These are phyloP conservation scores for Telfairia occidentalis DNA, from an alignment of 331 rosid genomes.

Conservation along the genomic window DNA sequence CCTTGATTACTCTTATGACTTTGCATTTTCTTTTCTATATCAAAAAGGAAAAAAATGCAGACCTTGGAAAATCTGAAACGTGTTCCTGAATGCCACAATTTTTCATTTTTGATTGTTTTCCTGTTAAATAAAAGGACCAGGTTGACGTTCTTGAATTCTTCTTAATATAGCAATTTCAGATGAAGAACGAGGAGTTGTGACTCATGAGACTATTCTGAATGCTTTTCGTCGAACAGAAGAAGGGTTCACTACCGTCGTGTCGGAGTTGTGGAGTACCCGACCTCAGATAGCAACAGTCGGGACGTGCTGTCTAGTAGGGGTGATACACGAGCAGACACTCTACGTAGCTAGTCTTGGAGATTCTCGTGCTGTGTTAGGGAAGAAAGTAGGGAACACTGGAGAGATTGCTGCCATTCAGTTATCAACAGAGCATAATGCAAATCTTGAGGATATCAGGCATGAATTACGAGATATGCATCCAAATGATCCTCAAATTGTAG, in stretches of 20 bases:
- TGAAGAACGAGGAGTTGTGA: constrained; percentile 42
- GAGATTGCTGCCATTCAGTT: constrained; percentile 73
- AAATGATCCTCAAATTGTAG: constrained; percentile 70
- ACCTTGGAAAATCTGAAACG: not conserved
- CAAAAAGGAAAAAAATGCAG: not conserved
- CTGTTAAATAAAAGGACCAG: not conserved
- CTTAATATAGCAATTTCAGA: constrained; percentile 51
- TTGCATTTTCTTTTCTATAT: not conserved
- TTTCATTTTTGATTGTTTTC: not conserved
- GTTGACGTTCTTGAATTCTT: not conserved
- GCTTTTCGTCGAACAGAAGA: constrained; percentile 62
- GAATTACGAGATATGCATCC: constrained; percentile 68
- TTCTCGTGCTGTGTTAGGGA: constrained; percentile 82
- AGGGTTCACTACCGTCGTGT: constrained; percentile 58
- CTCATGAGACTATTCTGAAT: constrained; percentile 44
- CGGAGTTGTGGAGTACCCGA: constrained; percentile 41
- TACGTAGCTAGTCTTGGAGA: constrained; percentile 78
- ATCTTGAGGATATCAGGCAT: constrained; percentile 56
- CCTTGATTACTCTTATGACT: not conserved
- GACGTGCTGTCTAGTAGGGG: constrained; percentile 76
- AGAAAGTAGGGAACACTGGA: constrained; percentile 70
- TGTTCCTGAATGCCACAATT: not conserved
- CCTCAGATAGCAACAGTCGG: constrained; percentile 65
- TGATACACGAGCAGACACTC: constrained; percentile 62
- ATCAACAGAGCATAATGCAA: constrained; percentile 82